These are phyloP conservation scores for Fusarium sp. DNA, from an alignment of 2,329 filamentous ascomycete genomes.

Conservation along the genomic window DNA sequence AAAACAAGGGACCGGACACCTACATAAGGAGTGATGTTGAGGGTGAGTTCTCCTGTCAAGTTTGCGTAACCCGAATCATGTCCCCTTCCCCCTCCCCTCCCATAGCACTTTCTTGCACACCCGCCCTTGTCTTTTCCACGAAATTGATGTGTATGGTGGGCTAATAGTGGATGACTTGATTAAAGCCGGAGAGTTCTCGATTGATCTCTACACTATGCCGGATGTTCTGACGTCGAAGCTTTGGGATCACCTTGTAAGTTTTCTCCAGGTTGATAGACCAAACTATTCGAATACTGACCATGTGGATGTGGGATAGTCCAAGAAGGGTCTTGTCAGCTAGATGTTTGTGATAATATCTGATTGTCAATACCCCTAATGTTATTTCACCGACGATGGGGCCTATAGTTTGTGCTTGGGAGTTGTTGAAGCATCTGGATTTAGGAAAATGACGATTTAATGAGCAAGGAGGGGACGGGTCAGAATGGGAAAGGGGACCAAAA, in stretches of 20 bases:
- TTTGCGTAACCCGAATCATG: background rate
- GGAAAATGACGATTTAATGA: constrained; percentile 46
- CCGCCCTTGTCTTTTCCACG: constrained; percentile 38
- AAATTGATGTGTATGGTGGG: constrained; percentile 51
- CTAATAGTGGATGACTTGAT: constrained; percentile 55
- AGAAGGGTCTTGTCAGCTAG: constrained; percentile 59
- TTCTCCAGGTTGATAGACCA: background rate
- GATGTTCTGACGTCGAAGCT: constrained; percentile 91
- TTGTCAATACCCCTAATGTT: constrained; percentile 40
- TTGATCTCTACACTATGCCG: constrained; percentile 97
- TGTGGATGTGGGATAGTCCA: constrained; percentile 48
- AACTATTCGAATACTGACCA: constrained; percentile 13
- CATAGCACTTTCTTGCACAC: background rate
- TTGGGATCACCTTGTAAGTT: constrained; percentile 82
- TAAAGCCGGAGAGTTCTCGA: constrained; percentile 93
- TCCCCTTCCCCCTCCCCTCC: background rate
- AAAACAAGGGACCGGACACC: constrained; percentile 93
- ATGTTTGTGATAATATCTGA: constrained; percentile 25
- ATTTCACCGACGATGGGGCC: constrained; percentile 31
- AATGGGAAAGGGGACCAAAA: constrained; percentile 24
- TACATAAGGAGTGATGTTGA: constrained; percentile 98
- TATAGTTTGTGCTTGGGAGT: constrained; percentile 40
- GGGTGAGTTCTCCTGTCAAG: constrained; percentile 69
- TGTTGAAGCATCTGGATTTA: constrained; percentile 38
- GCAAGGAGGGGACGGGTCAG: constrained; percentile 14